Evolutionary conservation across 2,329 filamentous ascomycete genomes (phyloP).

Genomic region (Boeremia exigua): DNA sequence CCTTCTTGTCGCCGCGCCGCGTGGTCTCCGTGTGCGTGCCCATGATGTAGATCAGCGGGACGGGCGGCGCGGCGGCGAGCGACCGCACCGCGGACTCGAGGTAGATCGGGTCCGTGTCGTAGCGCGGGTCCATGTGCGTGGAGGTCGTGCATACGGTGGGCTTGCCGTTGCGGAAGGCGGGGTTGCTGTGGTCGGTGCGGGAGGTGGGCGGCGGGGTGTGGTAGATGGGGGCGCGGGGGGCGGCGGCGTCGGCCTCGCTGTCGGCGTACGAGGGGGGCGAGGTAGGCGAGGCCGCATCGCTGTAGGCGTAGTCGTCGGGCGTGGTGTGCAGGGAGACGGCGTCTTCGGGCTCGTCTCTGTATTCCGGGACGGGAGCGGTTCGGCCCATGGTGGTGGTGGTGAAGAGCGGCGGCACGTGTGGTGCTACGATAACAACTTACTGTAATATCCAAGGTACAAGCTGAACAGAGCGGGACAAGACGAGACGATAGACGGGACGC

Average conservation of each 20-base stretch:
- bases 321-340: constrained; percentile 49
- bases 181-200: constrained; percentile 37
- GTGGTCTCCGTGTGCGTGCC: constrained; percentile 47
- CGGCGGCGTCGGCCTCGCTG: constrained; percentile 31
- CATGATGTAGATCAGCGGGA: constrained; percentile 47
- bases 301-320: constrained; percentile 46
- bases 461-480: neutral
- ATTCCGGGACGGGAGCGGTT: constrained; percentile 29
- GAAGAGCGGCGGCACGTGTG: neutral
- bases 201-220: constrained; percentile 37
- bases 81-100: constrained; percentile 38
- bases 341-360: constrained; percentile 47
- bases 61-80: constrained; percentile 37
- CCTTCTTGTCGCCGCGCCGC: constrained; percentile 44
- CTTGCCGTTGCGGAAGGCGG: constrained; percentile 33
- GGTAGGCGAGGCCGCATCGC: constrained; percentile 44
- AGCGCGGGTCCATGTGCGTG: constrained; percentile 38
- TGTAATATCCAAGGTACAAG: neutral
- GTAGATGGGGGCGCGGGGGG: constrained; percentile 23
- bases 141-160: constrained; percentile 35
- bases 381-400: constrained; percentile 38
- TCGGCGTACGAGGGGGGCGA: constrained; percentile 47
- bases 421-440: neutral
- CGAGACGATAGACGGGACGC: constrained; percentile 1
- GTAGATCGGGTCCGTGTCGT: constrained; percentile 41